phyloP scores from a whole-genome alignment of 345 rosid species.

The Laguncularia racemosa region DNA sequence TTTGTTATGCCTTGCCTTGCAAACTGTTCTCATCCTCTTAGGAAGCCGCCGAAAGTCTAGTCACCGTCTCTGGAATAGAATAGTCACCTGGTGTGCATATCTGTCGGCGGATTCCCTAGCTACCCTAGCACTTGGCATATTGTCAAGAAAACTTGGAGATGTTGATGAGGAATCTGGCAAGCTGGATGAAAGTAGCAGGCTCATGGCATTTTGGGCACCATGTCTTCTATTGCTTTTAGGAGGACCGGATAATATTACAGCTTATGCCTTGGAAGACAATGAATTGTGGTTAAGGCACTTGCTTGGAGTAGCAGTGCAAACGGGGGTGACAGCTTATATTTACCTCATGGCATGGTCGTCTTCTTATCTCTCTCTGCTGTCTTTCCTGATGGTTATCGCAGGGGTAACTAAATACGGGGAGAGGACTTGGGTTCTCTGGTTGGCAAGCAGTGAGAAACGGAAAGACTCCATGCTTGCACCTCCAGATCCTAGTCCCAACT shows the following conservation, averaged over 20 bases:
- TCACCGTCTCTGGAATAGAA: neutral
- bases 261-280: slow-evolving; percentile 26
- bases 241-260: slow-evolving; percentile 20
- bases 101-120: slow-evolving; percentile 21
- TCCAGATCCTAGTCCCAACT: slow-evolving; percentile 23
- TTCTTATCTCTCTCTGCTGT: slow-evolving; percentile 10
- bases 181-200: neutral
- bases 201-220: slow-evolving; percentile 24
- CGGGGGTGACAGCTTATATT: slow-evolving; percentile 25
- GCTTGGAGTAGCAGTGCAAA: slow-evolving; percentile 12
- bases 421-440: slow-evolving; percentile 29
- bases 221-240: slow-evolving; percentile 25
- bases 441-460: slow-evolving; percentile 31
- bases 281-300: slow-evolving; percentile 25
- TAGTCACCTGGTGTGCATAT: slow-evolving; percentile 18
- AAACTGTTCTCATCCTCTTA: neutral
- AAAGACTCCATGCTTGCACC: slow-evolving; percentile 16
- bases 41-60: slow-evolving; percentile 8
- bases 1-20: neutral
- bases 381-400: slow-evolving; percentile 12
- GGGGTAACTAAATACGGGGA: slow-evolving; percentile 41
- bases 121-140: slow-evolving; percentile 17
- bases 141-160: slow-evolving; percentile 7
- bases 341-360: slow-evolving; percentile 18
- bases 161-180: neutral